These are phyloP conservation scores for Saposhnikovia divaricata DNA, from an alignment of 129 eudicot species.

Conservation along the genomic window DNA sequence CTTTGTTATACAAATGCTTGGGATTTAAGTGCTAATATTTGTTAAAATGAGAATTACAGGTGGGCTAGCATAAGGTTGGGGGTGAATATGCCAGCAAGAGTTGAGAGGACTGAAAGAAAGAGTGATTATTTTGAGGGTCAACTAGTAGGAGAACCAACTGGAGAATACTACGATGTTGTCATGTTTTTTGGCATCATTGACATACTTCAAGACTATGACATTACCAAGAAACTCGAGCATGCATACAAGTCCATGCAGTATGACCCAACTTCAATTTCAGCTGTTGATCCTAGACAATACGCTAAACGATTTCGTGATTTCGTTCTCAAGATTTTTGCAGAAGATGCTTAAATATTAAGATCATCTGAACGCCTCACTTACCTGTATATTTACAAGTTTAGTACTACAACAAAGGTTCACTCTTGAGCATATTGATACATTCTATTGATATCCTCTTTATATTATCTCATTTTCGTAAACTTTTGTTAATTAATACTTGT, in stretches of 20 bases:
- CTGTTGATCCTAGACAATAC: constrained; percentile 74
- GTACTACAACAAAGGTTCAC: neutral
- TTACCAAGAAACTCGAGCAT: constrained; percentile 79
- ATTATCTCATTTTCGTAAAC: neutral
- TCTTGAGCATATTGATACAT: neutral
- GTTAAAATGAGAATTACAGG: constrained; percentile 27
- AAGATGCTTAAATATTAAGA: constrained; percentile 25
- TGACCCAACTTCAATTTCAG: constrained; percentile 70
- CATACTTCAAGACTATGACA: constrained; percentile 81
- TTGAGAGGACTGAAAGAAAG: constrained; percentile 43
- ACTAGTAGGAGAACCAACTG: constrained; percentile 61
- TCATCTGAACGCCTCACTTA: neutral
- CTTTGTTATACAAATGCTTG: neutral
- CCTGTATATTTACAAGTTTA: neutral
- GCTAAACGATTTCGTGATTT: constrained; percentile 77
- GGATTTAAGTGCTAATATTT: neutral
- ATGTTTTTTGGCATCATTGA: constrained; percentile 69
- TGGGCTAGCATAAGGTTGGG: constrained; percentile 51
- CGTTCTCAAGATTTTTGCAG: constrained; percentile 43
- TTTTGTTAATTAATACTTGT: neutral
- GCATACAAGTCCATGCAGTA: constrained; percentile 70
- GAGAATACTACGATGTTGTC: constrained; percentile 44
- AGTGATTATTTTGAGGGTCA: constrained; percentile 27
- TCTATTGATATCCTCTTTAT: neutral
- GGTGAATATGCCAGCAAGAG: constrained; percentile 56